Evolutionary conservation across 495 filamentous ascomycete genomes (phyloP), one percentile per base, ranked within the genome.

Genomic region (Daldinia bambusicola): DNA sequence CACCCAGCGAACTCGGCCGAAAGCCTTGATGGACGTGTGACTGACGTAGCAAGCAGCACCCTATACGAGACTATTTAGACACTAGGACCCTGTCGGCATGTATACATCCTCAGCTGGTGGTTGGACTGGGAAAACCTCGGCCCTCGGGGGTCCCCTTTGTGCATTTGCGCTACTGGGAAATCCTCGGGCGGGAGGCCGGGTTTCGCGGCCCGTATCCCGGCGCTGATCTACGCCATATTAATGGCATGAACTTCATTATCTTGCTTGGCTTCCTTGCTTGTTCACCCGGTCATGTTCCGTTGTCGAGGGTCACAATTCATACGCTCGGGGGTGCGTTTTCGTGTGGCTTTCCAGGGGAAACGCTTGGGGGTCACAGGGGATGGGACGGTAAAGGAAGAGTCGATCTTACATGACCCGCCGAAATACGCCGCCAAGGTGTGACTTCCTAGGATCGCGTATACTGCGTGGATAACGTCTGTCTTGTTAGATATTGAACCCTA

Each of bases 251-350:
- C 58, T 50, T 43, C 55, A 63, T 57, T 22, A 20, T 55, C 38
- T 50, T 34, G 20, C 7, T 62, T 67, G 43, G 34, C 48, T 26
- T 26, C 12, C 43, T 20, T 14, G 55, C 45, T 60, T 60, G n/a
- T 53, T 16, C 14, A 55, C 55, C 70, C 64, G 65, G 60, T 72
- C 40, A 18, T 22, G 51, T 68, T 69, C 70, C 66, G 61, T 66
- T 69, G 16, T 59, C 4, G 55, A 73, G 70, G 61, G 70, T 69
- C 60, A 64, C 70, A 73, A 73, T 68, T 66, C 66, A 63, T 61
- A 73, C 70, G 48, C 43, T 51, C 51, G 57, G 41, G 65, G 32
- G 32, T 36, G 34, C 9, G 34, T 36, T 10, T 36, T 36, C 9
- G 34, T 16, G 26, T 40, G 13, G 9, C 16, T 18, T 2, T 18